Percentiles rank a stretch among this genome's conserved stretches.
Evolutionary conservation across 2,329 filamentous ascomycete species (phyloP).

Genomic region (Xylariaceae sp.): DNA sequence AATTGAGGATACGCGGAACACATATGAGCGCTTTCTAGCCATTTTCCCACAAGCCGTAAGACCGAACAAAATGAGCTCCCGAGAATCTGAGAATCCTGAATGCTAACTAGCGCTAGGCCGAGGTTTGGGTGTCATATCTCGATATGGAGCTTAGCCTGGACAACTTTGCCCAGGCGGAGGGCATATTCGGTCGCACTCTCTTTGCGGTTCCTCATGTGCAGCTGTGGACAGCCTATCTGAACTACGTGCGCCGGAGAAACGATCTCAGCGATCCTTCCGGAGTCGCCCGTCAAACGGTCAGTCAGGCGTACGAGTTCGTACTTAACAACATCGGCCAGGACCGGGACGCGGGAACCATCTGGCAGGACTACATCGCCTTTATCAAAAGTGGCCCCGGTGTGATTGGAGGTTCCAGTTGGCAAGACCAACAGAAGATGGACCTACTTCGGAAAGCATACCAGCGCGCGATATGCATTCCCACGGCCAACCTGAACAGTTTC

Average conservation of each 20-base stretch:
- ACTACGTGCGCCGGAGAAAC: slow-evolving; percentile 89
- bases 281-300: slow-evolving; percentile 71
- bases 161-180: slow-evolving; percentile 73
- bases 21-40: slow-evolving; percentile 81
- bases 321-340: slow-evolving; percentile 86
- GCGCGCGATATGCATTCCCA: slow-evolving; percentile 80
- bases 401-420: slow-evolving; percentile 82
- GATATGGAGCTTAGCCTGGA: slow-evolving; percentile 86
- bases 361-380: slow-evolving; percentile 93
- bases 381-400: slow-evolving; percentile 81
- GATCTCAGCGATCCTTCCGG: slow-evolving; percentile 79
- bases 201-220: slow-evolving; percentile 74
- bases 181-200: slow-evolving; percentile 76
- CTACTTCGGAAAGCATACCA: slow-evolving; percentile 87
- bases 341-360: slow-evolving; percentile 81
- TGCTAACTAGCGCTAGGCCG: slow-evolving; percentile 59
- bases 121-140: slow-evolving; percentile 84
- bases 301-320: slow-evolving; percentile 86
- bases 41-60: slow-evolving; percentile 89
- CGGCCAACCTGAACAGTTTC: slow-evolving; percentile 71
- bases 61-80: slow-evolving; percentile 22
- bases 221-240: slow-evolving; percentile 89
- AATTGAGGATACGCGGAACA: slow-evolving; percentile 70
- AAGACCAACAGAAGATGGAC: slow-evolving; percentile 98
- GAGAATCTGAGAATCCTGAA: neutral